Evolutionary conservation across 1,284 basidiomycete genomes (phyloP), one percentile per base, ranked within the genome.

Genomic region (Xanthoconium separans): DNA sequence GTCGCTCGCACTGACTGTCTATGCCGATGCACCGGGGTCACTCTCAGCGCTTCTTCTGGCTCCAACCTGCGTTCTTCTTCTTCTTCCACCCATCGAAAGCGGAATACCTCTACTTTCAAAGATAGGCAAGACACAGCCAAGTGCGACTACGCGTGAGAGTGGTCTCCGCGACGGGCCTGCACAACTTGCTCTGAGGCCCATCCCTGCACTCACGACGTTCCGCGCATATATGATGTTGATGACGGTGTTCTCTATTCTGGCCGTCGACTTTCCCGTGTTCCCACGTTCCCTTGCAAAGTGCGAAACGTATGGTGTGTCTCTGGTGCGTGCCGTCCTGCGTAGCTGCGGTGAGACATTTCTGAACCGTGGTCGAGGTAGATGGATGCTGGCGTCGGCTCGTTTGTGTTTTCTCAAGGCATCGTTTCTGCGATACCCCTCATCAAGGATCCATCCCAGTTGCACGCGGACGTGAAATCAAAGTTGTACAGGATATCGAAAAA

Each of bases 311-410:
- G 97, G 97, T 0, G 93, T 93, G 0, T 96, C 94, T 22, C 65
- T 97, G 71, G 93, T 95, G 61, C 62, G 85, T 77, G 27, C 11
- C 42, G 20, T 4, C 47, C 47, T 20, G 16, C 47, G 22, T 22
- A 18, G 2, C 20, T 48, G n/a, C 7, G 27, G 27, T 5, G 27
- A 27, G 27, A 27, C 27, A 4, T 44, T 9, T 29, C 47, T 39
- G 29, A 31, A 27, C 4, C 7, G 37, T 18, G 53, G 31, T 62
- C 54, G 40, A 62, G 43, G 11, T 61, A 96, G 93, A 99, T 99
- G 96, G 97, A 99, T 66, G 75, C 97, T 22, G 97, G 97, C 12
- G 95, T 98, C 0, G 96, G 96, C 12, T 94, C 95, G 0, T 97
- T 97, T 62, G 91, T 97, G 8, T 98, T 98, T 69, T 94, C 95